Conservation (phyloP, 2,329 filamentous ascomycete genomes). For the Phaeosphaeria sp. region DNA sequence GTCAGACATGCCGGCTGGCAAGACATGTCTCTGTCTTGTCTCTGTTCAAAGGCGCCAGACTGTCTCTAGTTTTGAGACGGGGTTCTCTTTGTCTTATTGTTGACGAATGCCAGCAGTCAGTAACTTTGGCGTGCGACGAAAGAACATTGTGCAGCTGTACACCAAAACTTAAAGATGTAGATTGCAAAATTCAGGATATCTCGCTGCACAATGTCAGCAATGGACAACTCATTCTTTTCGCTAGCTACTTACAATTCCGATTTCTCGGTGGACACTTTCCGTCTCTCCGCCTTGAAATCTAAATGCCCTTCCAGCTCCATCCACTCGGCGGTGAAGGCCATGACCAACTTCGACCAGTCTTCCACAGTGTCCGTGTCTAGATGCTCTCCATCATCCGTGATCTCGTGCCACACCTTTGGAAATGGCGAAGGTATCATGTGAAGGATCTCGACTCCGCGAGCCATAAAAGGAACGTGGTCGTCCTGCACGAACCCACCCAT, state of each 20-base stretch:
- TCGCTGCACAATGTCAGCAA: slow-evolving; percentile 35
- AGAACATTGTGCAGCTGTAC: slow-evolving; percentile 2
- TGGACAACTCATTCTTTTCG: slow-evolving; percentile 9
- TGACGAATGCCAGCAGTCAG: neutral
- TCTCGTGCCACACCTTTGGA: slow-evolving; percentile 84
- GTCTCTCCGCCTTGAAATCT: slow-evolving; percentile 28
- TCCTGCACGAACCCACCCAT: slow-evolving; percentile 71
- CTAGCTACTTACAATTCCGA: slow-evolving; percentile 47
- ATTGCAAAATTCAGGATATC: slow-evolving; percentile 35
- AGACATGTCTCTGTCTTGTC: slow-evolving; percentile 1
- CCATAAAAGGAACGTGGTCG: slow-evolving; percentile 92
- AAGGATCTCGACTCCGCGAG: slow-evolving; percentile 85
- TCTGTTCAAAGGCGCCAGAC: slow-evolving; percentile 2
- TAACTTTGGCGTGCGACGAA: neutral
- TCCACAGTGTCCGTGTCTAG: slow-evolving; percentile 80
- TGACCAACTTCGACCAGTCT: slow-evolving; percentile 87
- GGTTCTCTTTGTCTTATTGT: slow-evolving; percentile 3
- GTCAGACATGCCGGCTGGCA: neutral
- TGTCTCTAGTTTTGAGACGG: neutral
- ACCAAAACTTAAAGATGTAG: neutral
- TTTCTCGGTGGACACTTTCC: slow-evolving; percentile 28
- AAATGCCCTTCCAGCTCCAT: slow-evolving; percentile 67
- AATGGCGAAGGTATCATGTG: slow-evolving; percentile 90
- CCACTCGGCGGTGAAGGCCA: slow-evolving; percentile 91
- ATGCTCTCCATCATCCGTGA: slow-evolving; percentile 84